Percentiles rank a stretch among this genome's conserved stretches.
Conservation (phyloP, 2,329 filamentous ascomycete species). For the Lithohypha guttulata region DNA sequence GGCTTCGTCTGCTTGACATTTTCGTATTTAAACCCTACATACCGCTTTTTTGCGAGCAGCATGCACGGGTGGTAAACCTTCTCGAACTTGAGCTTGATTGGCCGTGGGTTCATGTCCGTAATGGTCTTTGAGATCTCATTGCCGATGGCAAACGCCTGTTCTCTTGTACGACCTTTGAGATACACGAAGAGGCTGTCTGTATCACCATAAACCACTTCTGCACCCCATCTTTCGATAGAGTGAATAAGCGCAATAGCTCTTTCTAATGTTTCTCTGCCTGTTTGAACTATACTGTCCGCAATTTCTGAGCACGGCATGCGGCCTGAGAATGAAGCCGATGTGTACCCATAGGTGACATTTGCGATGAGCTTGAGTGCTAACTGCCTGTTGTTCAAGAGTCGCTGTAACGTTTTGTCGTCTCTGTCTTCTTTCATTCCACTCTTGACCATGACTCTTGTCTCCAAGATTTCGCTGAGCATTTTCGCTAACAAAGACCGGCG, state of each 20-base stretch:
- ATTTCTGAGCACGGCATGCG: conserved; percentile 98
- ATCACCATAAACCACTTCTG: conserved; percentile 95
- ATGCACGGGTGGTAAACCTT: conserved; percentile 97
- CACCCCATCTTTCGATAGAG: conserved; percentile 73
- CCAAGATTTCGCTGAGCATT: conserved; percentile 91
- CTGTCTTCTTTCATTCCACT: conserved; percentile 91
- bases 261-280: conserved; percentile 86
- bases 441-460: conserved; percentile 96
- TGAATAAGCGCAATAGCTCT: conserved; percentile 89
- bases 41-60: conserved; percentile 89
- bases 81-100: conserved; percentile 94
- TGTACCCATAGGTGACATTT: conserved; percentile 98
- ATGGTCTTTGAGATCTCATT: conserved; percentile 82
- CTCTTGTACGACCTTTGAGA: conserved; percentile 73
- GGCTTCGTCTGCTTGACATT: conserved; percentile 61
- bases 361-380: conserved; percentile 89
- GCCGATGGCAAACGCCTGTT: conserved; percentile 84
- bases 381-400: conserved; percentile 84
- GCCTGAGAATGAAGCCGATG: conserved; percentile 90
- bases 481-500: conserved; percentile 86
- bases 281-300: conserved; percentile 95
- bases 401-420: conserved; percentile 73
- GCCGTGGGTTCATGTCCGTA: conserved; percentile 79
- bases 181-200: conserved; percentile 92
- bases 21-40: conserved; percentile 97